phyloP scores from a whole-genome alignment of 2,329 filamentous ascomycete species.

The Xylariomycetidae sp. region DNA sequence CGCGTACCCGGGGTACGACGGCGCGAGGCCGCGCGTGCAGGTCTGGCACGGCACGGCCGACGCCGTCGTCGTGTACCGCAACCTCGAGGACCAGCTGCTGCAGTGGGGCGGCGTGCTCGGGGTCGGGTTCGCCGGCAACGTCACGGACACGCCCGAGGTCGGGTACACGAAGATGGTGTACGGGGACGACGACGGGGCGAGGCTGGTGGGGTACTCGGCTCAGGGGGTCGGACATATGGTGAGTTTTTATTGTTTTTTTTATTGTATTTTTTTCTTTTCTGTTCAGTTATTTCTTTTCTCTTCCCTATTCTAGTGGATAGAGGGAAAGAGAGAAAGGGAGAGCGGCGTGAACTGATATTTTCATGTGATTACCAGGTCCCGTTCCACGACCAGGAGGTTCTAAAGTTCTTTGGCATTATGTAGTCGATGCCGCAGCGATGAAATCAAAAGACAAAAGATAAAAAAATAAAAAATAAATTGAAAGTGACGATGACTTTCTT shows the following conservation, averaged over 20 bases:
- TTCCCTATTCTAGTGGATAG: neutral
- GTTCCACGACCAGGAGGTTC: conserved; percentile 1
- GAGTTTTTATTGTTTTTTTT: neutral
- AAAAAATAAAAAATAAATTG: neutral
- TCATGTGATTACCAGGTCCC: neutral
- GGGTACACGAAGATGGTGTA: conserved; percentile 7
- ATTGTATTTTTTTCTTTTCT: neutral
- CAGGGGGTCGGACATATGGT: conserved; percentile 7
- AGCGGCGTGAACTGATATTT: neutral
- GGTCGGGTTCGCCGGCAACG: conserved; percentile 10
- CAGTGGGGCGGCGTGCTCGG: conserved; percentile 35
- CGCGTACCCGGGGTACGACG: conserved; percentile 26
- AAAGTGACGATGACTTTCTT: neutral
- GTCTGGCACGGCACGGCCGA: conserved; percentile 29
- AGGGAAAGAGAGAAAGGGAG: too few relatives aligned
- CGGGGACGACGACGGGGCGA: conserved; percentile 8
- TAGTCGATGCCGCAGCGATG: neutral
- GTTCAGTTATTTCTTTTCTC: neutral
- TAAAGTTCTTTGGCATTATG: conserved; percentile 1
- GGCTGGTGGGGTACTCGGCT: conserved; percentile 6
- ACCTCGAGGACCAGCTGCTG: conserved; percentile 36
- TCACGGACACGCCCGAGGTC: conserved; percentile 2
- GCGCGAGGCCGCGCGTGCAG: conserved; percentile 25
- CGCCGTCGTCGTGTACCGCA: conserved; percentile 30
- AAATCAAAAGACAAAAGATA: neutral